Conservation (phyloP, 495 filamentous ascomycete genomes). For the Penicillium paxilli region DNA sequence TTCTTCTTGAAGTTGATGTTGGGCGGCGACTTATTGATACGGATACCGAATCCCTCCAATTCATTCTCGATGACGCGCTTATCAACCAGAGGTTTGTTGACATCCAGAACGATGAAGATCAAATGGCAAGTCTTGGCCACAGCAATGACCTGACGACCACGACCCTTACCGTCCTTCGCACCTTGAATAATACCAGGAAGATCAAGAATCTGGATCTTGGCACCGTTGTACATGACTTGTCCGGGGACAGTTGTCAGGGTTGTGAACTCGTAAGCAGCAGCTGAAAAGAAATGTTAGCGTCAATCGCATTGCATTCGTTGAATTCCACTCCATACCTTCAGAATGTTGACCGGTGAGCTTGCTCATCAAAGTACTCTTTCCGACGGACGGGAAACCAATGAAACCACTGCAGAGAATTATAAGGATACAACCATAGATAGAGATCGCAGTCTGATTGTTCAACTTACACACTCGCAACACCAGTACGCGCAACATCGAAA, state of each 20-base stretch:
- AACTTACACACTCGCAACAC: conserved; percentile 91
- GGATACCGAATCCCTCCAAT: conserved; percentile 95
- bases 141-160: conserved; percentile 97
- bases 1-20: conserved; percentile 99
- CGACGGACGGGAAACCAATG: conserved; percentile 90
- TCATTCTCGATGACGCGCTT: conserved; percentile 97
- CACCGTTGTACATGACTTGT: conserved; percentile 95
- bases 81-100: conserved; percentile 97
- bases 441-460: too few species aligned
- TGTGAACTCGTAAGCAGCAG: conserved; percentile 96
- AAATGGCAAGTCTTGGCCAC: conserved; percentile 98
- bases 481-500: conserved; percentile 97
- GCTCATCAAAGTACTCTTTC: conserved; percentile 97
- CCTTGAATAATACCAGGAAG: conserved; percentile 98
- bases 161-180: conserved; percentile 96
- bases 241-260: conserved; percentile 96
- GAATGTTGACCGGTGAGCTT: conserved; percentile 93
- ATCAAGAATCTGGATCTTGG: conserved; percentile 98
- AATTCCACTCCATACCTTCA: conserved; percentile 53
- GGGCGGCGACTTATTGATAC: conserved; percentile 94
- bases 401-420: conserved; percentile 41
- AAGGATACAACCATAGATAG: not conserved
- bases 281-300: conserved; percentile 40
- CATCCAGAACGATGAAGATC: conserved; percentile 98
- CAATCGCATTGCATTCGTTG: not conserved